phyloP scores from a whole-genome alignment of 176 grass and related monocot genomes.

The Metroxylon sagu region DNA sequence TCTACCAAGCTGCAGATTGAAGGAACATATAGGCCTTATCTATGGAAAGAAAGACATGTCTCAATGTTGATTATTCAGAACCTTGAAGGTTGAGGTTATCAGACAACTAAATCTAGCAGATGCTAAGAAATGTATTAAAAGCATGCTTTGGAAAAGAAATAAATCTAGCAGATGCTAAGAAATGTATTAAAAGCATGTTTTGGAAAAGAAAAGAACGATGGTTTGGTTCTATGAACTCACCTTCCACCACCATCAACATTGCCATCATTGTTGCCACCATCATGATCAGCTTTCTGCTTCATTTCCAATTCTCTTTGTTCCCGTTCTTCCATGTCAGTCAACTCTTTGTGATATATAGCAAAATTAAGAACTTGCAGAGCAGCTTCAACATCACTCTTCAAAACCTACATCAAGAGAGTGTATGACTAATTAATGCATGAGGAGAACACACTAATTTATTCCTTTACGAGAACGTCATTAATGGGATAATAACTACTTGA shows the following conservation, averaged over 20 bases:
- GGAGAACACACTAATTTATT: no score
- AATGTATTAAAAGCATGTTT: no score
- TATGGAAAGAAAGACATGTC: no score
- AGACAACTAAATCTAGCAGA: no score
- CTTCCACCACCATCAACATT: conserved; percentile 37
- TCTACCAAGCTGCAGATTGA: no score
- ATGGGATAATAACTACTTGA: no score
- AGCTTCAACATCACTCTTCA: conserved; percentile 81
- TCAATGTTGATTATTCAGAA: no score
- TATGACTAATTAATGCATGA: not conserved
- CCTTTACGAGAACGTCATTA: no score
- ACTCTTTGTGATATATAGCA: conserved; percentile 94
- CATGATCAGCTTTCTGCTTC: conserved; percentile 73
- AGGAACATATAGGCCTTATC: no score
- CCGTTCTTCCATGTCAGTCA: conserved; percentile 92
- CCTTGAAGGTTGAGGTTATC: no score
- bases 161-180: no score
- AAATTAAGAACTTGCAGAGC: conserved; percentile 91
- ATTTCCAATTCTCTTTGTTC: conserved; percentile 74
- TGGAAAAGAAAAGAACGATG: not conserved
- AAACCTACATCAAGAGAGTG: conserved; percentile 42
- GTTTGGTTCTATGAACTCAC: conserved; percentile 22
- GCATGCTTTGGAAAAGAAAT: not conserved
- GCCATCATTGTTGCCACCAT: conserved; percentile 39
- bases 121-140: no score